A percentile compares a stretch with the other conserved stretches of the same genome.
These are phyloP conservation scores for Thielaviopsis ethacetica DNA, from an alignment of 2,329 filamentous ascomycete genomes.

Conservation along the genomic window DNA sequence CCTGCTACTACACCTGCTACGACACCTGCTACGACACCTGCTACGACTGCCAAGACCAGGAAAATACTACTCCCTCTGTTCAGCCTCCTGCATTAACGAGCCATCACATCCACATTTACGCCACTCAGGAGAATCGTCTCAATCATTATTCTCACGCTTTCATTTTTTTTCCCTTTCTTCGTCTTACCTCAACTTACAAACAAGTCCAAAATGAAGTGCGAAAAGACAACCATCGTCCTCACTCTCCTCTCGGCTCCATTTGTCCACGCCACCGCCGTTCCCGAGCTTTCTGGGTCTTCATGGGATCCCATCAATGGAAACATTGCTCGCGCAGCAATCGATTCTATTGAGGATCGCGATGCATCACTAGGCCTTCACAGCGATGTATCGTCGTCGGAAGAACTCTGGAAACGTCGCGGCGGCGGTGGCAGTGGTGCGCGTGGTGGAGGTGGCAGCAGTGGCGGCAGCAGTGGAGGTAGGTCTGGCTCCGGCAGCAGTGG, in stretches of 20 bases:
- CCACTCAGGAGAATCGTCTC: not conserved
- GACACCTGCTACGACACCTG: too few relatives aligned
- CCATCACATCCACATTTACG: too few relatives aligned
- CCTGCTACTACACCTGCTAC: too few relatives aligned
- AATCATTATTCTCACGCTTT: not conserved
- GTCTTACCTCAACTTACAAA: not conserved
- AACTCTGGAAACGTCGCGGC: slow-evolving; percentile 44
- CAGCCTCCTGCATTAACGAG: not conserved
- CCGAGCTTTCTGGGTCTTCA: slow-evolving; percentile 13
- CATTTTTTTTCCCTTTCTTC: not conserved
- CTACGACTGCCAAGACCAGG: too few relatives aligned
- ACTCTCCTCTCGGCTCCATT: slow-evolving; percentile 13
- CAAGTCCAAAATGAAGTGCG: not conserved
- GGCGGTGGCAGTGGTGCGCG: slow-evolving; percentile 38
- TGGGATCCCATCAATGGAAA: not conserved
- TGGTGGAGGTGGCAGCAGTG: slow-evolving; percentile 20
- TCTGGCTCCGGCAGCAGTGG: slow-evolving; percentile 11
- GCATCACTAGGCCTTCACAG: not conserved
- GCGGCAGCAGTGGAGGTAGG: slow-evolving; percentile 17
- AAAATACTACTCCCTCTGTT: too few relatives aligned
- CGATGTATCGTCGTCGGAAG: slow-evolving; percentile 14
- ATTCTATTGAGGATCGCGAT: not conserved
- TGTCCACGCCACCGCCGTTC: slow-evolving; percentile 15
- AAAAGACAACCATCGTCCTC: not conserved
- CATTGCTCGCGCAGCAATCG: not conserved